Percentiles rank a stretch among this genome's conserved stretches.
These are phyloP conservation scores for Polyporus tsugae DNA, from an alignment of 1,284 basidiomycete genomes.

Conservation along the genomic window DNA sequence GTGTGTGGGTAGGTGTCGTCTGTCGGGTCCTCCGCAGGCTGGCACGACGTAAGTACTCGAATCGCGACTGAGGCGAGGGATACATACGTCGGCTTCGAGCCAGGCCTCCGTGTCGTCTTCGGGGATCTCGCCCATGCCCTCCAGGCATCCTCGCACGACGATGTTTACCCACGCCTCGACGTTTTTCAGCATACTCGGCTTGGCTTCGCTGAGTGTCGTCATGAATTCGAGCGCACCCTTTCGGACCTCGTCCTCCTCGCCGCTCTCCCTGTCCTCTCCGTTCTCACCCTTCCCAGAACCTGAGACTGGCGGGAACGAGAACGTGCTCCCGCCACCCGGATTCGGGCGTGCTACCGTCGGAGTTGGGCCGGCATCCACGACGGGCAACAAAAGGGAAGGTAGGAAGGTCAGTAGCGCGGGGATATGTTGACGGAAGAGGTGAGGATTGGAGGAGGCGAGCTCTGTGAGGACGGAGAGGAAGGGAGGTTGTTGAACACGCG, in stretches of 20 bases:
- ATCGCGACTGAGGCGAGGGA: slow-evolving; percentile 4
- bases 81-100: slow-evolving; percentile 76
- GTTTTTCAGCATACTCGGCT: slow-evolving; percentile 71
- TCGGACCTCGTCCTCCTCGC: slow-evolving; percentile 67
- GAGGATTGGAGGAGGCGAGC: slow-evolving; percentile 70
- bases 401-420: slow-evolving; percentile 69
- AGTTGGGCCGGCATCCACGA: slow-evolving; percentile 74
- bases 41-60: slow-evolving; percentile 8
- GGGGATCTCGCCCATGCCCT: slow-evolving; percentile 82
- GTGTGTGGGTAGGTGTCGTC: slow-evolving; percentile 78
- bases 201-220: slow-evolving; percentile 76
- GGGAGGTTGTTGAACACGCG: slow-evolving; percentile 61
- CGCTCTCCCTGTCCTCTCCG: slow-evolving; percentile 41
- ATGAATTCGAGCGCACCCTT: slow-evolving; percentile 78
- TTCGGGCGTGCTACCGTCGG: slow-evolving; percentile 76
- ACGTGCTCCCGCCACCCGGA: slow-evolving; percentile 51
- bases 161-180: slow-evolving; percentile 72
- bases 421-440: slow-evolving; percentile 74
- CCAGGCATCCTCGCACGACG: slow-evolving; percentile 75
- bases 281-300: slow-evolving; percentile 24
- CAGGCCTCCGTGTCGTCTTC: slow-evolving; percentile 67
- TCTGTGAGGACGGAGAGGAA: slow-evolving; percentile 78
- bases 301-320: slow-evolving; percentile 61
- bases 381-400: slow-evolving; percentile 67
- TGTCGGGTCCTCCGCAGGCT: slow-evolving; percentile 75